Evolutionary conservation across 257 asterid genomes (phyloP).

Genomic region (Fraxinus pennsylvanica): DNA sequence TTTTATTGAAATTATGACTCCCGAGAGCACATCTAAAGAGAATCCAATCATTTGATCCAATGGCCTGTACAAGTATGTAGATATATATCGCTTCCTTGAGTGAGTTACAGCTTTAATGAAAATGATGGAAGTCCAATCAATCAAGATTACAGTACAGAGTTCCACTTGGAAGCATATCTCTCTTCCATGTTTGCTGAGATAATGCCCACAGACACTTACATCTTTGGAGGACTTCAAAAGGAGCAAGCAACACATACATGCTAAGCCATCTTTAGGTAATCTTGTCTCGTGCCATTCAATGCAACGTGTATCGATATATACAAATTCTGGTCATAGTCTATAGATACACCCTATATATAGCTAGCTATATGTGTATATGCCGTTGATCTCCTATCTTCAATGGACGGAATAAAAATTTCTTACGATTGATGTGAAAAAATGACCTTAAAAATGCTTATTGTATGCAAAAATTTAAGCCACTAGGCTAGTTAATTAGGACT

Average conservation of each 20-base stretch:
- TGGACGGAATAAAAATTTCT: no score
- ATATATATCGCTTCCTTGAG: no score
- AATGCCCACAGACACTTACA: conserved; percentile 18
- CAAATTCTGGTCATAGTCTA: no score
- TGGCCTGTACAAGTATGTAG: background rate
- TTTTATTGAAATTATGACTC: no score
- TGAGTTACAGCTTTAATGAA: conserved; percentile 29
- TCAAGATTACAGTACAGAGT: background rate
- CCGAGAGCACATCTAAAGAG: no score
- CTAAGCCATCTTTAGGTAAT: conserved; percentile 2
- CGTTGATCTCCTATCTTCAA: no score
- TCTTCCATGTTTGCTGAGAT: background rate
- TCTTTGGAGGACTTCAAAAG: conserved; percentile 20
- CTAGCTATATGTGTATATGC: no score
- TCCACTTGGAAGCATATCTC: background rate
- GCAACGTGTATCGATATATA: background rate
- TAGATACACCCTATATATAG: no score
- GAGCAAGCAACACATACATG: conserved; percentile 27
- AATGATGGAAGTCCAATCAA: conserved; percentile 29
- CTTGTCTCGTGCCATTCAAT: background rate
- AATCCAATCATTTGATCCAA: conserved; percentile 20
- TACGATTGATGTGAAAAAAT: no score
- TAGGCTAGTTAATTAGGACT: no score
- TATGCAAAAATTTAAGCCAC: no score
- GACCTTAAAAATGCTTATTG: no score